phyloP scores from a whole-genome alignment of 2,329 filamentous ascomycete species.

The Beauveria medogensis region DNA sequence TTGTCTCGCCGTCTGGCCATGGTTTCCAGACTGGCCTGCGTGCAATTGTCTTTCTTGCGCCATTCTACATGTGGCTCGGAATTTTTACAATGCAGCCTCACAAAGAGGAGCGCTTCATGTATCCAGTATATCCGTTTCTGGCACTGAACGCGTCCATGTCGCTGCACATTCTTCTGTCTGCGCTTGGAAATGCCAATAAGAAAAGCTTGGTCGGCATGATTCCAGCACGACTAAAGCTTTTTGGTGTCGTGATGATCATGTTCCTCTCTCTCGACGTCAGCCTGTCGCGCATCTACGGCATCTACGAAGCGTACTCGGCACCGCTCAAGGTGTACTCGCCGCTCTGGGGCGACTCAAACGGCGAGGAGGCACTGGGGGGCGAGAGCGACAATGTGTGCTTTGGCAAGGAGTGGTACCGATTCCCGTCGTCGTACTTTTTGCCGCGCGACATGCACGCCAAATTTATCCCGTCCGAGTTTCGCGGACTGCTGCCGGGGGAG shows the following conservation, averaged over 20 bases:
- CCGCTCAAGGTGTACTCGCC: constrained; percentile 64
- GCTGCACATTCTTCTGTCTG: constrained; percentile 69
- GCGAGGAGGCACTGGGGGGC: constrained; percentile 41
- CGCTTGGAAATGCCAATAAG: constrained; percentile 63
- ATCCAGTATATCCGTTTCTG: constrained; percentile 85
- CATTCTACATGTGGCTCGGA: constrained; percentile 89
- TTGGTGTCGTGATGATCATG: constrained; percentile 51
- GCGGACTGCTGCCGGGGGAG: constrained; percentile 80
- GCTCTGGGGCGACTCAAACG: constrained; percentile 47
- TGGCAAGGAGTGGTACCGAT: constrained; percentile 97
- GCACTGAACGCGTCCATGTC: constrained; percentile 81
- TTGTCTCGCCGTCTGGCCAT: constrained; percentile 51
- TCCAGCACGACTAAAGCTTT: constrained; percentile 65
- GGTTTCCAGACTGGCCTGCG: constrained; percentile 65
- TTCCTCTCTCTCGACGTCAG: constrained; percentile 58
- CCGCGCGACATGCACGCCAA: constrained; percentile 77
- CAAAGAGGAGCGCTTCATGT: constrained; percentile 99
- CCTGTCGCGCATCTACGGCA: constrained; percentile 63
- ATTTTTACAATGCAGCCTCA: constrained; percentile 92
- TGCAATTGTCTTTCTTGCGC: constrained; percentile 67
- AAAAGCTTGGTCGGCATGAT: constrained; percentile 62
- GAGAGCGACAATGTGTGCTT: constrained; percentile 71
- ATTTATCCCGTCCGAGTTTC: constrained; percentile 86
- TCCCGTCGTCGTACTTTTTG: constrained; percentile 86
- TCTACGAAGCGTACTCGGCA: constrained; percentile 75